These are phyloP conservation scores for Monoraphidium neglectum DNA, from an alignment of 139 green algal genomes.

Conservation along the genomic window DNA sequence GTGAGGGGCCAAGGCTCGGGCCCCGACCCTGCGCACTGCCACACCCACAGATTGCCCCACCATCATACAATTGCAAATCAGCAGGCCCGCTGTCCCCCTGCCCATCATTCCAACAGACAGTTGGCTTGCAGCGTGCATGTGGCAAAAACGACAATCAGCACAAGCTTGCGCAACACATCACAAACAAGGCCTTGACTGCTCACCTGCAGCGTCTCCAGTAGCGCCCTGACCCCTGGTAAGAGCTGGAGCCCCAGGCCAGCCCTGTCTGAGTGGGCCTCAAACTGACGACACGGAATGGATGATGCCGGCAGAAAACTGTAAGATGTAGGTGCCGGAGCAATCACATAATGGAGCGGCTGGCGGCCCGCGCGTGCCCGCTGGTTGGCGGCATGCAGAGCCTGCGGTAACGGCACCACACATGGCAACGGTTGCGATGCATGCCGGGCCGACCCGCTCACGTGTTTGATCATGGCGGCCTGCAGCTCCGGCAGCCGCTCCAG, in stretches of 20 bases:
- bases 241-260: constrained; percentile 42
- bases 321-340: too few species aligned
- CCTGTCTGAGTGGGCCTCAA: constrained; percentile 16
- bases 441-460: too few species aligned
- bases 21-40: too few species aligned
- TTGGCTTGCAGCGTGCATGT: not conserved
- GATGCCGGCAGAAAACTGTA: too few species aligned
- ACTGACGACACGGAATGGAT: too few species aligned
- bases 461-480: constrained; percentile 43
- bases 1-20: too few species aligned
- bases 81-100: not conserved
- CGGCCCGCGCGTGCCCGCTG: too few species aligned
- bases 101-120: not conserved
- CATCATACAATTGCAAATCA: not conserved
- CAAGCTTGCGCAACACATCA: not conserved
- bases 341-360: too few species aligned
- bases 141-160: not conserved
- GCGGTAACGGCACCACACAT: too few species aligned
- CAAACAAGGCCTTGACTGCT: not conserved
- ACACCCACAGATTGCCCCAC: not conserved
- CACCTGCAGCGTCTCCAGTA: constrained; percentile 44
- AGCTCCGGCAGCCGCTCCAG: constrained; percentile 43
- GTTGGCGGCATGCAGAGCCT: too few species aligned
- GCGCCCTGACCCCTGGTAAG: constrained; percentile 48
- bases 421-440: too few species aligned